Percentiles rank a stretch among this genome's conserved stretches.
Evolutionary conservation across 1,284 basidiomycete species (phyloP).

Genomic region (Psilocybe mexicana): DNA sequence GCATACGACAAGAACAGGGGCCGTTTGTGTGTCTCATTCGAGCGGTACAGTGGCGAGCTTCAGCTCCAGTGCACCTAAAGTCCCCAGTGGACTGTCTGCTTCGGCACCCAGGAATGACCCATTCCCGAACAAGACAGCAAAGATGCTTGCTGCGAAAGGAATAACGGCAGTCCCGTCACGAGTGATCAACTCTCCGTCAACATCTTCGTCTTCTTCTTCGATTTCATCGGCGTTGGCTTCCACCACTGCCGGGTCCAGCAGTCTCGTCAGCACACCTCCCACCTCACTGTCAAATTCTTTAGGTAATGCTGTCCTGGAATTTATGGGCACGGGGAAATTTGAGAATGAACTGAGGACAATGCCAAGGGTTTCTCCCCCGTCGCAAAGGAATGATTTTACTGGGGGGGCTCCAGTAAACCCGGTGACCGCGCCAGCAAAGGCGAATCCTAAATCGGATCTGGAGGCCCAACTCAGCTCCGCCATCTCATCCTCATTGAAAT

Average conservation of each 20-base stretch:
- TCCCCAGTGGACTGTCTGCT: conserved; percentile 38
- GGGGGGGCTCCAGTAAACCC: conserved; percentile 26
- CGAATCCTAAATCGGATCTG: conserved; percentile 29
- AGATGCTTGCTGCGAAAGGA: conserved; percentile 24
- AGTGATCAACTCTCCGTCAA: conserved; percentile 39
- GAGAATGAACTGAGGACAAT: conserved; percentile 28
- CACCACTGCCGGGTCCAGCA: conserved; percentile 40
- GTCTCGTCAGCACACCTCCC: conserved; percentile 54
- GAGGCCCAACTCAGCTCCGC: conserved; percentile 32
- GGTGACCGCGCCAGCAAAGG: conserved; percentile 27
- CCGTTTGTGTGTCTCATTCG: conserved; percentile 21
- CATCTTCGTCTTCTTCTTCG: conserved; percentile 54
- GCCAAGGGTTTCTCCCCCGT: conserved; percentile 13
- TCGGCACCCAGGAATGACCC: conserved; percentile 30
- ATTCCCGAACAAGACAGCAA: conserved; percentile 22
- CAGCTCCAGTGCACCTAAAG: conserved; percentile 41
- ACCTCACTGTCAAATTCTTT: conserved; percentile 54
- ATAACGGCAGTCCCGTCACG: conserved; percentile 25
- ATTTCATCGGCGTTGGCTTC: conserved; percentile 43
- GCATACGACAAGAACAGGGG: conserved; percentile 36
- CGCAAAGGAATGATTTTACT: conserved; percentile 9
- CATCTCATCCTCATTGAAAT: conserved; percentile 40
- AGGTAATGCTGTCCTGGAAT: conserved; percentile 41
- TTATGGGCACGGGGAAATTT: conserved; percentile 36
- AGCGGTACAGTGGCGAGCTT: conserved; percentile 33